Evolutionary conservation across 2,329 filamentous ascomycete genomes (phyloP).

Genomic region (Beauveria sp.): DNA sequence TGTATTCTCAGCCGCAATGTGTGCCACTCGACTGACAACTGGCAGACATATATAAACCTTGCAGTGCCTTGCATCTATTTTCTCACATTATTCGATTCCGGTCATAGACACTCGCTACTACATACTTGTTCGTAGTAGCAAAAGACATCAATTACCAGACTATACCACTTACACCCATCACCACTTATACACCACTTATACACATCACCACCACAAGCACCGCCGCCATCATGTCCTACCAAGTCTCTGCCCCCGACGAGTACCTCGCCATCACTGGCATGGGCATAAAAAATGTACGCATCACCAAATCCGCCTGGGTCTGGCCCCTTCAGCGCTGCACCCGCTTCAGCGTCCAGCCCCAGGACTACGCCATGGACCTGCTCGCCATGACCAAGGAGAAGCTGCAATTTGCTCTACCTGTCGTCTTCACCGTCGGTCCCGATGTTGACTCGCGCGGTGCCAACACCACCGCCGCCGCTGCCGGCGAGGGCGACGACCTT

Average conservation of each 20-base stretch:
- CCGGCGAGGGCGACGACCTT: constrained; percentile 17
- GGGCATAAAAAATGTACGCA: constrained; percentile 64
- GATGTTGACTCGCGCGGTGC: constrained; percentile 56
- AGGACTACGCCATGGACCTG: constrained; percentile 75
- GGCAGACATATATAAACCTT: not conserved
- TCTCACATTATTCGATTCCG: not conserved
- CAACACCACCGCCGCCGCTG: constrained; percentile 24
- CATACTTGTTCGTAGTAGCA: not conserved
- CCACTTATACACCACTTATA: not conserved
- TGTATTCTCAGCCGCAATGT: not conserved
- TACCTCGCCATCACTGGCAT: constrained; percentile 84
- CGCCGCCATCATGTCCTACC: constrained; percentile 49
- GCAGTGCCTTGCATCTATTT: not conserved
- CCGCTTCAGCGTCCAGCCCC: constrained; percentile 60
- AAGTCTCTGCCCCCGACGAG: constrained; percentile 66
- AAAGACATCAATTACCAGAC: not conserved
- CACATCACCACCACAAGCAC: constrained; percentile 9
- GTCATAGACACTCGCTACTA: not conserved
- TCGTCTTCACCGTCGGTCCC: constrained; percentile 80
- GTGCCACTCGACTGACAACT: not conserved
- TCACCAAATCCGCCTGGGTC: constrained; percentile 70
- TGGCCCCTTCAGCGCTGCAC: constrained; percentile 62
- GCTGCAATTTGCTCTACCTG: constrained; percentile 71
- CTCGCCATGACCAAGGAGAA: constrained; percentile 90
- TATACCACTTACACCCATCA: not conserved